These are phyloP conservation scores for Teratosphaeria nubilosa DNA, from an alignment of 2,329 filamentous ascomycete species.

Conservation along the genomic window DNA sequence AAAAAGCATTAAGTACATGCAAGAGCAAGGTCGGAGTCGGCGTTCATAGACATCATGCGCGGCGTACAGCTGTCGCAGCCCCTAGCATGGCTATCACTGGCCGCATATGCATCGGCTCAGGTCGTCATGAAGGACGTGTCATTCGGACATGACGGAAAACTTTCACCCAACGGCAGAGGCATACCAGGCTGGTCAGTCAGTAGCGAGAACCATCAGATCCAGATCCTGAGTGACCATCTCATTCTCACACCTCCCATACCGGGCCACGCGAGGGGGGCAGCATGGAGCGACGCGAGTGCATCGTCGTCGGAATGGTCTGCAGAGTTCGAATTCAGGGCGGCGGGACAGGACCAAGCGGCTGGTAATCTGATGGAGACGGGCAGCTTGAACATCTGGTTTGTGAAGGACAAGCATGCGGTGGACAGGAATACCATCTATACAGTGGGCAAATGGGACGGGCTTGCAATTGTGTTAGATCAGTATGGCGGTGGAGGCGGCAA, in stretches of 20 bases:
- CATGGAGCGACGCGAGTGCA: conserved; percentile 64
- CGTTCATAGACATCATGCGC: background rate
- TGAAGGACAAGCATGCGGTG: conserved; percentile 53
- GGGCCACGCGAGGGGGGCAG: conserved; percentile 70
- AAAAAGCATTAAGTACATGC: background rate
- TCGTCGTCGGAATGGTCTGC: conserved; percentile 56
- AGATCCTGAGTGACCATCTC: conserved; percentile 73
- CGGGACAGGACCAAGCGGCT: conserved; percentile 71
- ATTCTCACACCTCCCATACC: conserved; percentile 83
- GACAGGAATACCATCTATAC: conserved; percentile 75
- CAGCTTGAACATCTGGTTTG: conserved; percentile 78
- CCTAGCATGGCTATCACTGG: conserved; percentile 9
- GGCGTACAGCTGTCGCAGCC: background rate
- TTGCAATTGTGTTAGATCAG: conserved; percentile 76
- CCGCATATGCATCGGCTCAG: conserved; percentile 16
- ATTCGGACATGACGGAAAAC: conserved; percentile 62
- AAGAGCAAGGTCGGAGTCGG: background rate
- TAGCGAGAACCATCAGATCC: conserved; percentile 46
- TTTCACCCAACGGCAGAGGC: conserved; percentile 51
- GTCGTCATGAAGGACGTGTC: conserved; percentile 40
- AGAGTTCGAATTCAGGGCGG: conserved; percentile 79
- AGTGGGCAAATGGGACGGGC: conserved; percentile 74
- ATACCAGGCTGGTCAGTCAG: conserved; percentile 48
- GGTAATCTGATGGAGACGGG: conserved; percentile 49
- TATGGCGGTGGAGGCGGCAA: conserved; percentile 70